Evolutionary conservation across 129 eudicot species (phyloP).

Genomic region (Chrysanthemum makinoi): DNA sequence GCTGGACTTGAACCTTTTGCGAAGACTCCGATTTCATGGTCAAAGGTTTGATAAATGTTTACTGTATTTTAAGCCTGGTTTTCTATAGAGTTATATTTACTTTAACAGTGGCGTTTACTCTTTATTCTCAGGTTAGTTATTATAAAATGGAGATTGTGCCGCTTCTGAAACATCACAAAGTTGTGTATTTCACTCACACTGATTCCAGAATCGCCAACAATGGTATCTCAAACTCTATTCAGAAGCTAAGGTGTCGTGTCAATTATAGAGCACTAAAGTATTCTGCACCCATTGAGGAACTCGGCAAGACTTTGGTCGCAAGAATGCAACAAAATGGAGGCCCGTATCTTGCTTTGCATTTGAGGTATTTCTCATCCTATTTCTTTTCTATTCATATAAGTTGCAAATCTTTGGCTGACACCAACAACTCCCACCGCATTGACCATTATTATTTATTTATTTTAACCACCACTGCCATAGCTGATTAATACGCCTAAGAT

Average conservation of each 20-base stretch:
- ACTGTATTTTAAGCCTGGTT: neutral
- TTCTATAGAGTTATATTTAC: slow-evolving; percentile 4
- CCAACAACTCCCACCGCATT: neutral
- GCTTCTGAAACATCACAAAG: slow-evolving; percentile 94
- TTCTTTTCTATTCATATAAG: neutral
- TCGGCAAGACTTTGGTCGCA: slow-evolving; percentile 74
- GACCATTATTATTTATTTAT: neutral
- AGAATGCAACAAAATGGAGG: slow-evolving; percentile 79
- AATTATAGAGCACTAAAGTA: slow-evolving; percentile 87
- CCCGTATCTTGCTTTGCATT: slow-evolving; percentile 85
- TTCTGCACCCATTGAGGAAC: slow-evolving; percentile 77
- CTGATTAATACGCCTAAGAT: too few species aligned
- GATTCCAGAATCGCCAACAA: slow-evolving; percentile 97
- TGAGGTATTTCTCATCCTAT: slow-evolving; percentile 49
- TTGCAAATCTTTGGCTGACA: neutral
- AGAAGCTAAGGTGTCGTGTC: slow-evolving; percentile 86
- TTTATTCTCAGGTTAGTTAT: slow-evolving; percentile 65
- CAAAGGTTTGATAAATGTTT: slow-evolving; percentile 58
- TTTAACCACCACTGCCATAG: too few species aligned
- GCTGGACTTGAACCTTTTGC: slow-evolving; percentile 78
- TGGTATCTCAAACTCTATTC: slow-evolving; percentile 69
- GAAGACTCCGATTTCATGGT: slow-evolving; percentile 98
- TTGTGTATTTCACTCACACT: slow-evolving; percentile 84
- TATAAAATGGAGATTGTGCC: slow-evolving; percentile 86
- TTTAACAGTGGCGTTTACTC: neutral